Evolutionary conservation across 345 rosid species (phyloP), one percentile per base, ranked within the genome.

Genomic region (Lumnitzera racemosa): DNA sequence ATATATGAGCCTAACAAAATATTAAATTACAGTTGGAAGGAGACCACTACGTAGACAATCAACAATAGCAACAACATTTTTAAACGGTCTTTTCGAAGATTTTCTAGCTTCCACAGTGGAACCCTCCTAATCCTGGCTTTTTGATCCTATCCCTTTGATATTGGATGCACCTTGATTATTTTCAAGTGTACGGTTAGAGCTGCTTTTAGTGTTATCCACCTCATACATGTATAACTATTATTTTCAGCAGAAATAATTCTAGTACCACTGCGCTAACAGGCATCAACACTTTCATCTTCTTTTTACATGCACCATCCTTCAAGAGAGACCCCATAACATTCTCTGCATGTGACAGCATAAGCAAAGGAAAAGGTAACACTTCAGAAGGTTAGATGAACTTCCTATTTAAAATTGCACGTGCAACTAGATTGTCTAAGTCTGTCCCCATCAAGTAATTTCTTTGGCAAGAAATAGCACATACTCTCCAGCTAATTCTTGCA

Each of bases 1-100:
- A 9, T 6, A 0, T 36, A 4, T 8, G 8, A 36, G 43, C 6
- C 43, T 36, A 64, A 46, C 51, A 59, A 29, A 2, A 23, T 3
- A 52, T 49, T 24, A 29, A 75, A 89, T 85, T 64, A 86, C 97
- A 61, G 67, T 80, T 48, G 99, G 96, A 75, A 90, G 97, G 58
- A 88, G 91, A 63, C 97, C 96, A 59, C 74, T 73, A 36, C 97
- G 90, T 5, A 96, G 99, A 72, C 97, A 95, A 74, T 94, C 96
- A 62, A 94, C 99, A 74, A 94, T 94, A 57, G 95, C 99, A 67
- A 94, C 95, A 3, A 94, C 82, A 68, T 84, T 92, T 71, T 85
- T 84, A 62, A 84, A 90, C 57, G 68, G 81, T 36, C 41, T 74
- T 48, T 57, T 53, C 1, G 60, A 56, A 73, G 83, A 58, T 56